A percentile compares a stretch with the other conserved stretches of the same genome.
These are phyloP conservation scores for Mycena haematopus DNA, from an alignment of 768 basidiomycete genomes.

Conservation along the genomic window DNA sequence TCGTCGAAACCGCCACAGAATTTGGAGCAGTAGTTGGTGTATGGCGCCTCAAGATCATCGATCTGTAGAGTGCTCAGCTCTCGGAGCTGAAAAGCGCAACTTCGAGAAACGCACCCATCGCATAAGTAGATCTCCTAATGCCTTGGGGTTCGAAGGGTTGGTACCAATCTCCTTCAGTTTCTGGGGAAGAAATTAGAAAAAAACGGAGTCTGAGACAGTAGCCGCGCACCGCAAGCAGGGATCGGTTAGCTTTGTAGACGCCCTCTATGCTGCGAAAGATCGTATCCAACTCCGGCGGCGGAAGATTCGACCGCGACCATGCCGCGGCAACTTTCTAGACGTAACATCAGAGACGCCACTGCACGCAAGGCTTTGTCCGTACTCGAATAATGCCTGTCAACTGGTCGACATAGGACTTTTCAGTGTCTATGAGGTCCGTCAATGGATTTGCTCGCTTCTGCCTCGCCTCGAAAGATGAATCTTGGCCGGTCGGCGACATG, in stretches of 20 bases:
- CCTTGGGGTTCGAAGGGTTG: constrained; percentile 91
- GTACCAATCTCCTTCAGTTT: constrained; percentile 94
- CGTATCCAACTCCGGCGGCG: constrained; percentile 86
- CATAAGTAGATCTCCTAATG: constrained; percentile 94
- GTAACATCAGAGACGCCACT: constrained; percentile 17
- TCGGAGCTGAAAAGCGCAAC: constrained; percentile 26
- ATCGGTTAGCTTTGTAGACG: constrained; percentile 90
- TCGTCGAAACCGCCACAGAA: constrained; percentile 81
- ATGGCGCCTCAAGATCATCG: constrained; percentile 88
- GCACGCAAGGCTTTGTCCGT: constrained; percentile 37
- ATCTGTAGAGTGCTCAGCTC: constrained; percentile 60
- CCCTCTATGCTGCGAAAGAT: constrained; percentile 96
- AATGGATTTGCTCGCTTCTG: constrained; percentile 81
- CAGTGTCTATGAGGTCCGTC: constrained; percentile 91
- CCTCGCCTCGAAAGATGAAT: constrained; percentile 49
- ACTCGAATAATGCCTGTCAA: constrained; percentile 91
- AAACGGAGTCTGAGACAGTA: constrained; percentile 2
- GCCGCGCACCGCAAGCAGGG: constrained; percentile 69
- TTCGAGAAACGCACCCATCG: constrained; percentile 77
- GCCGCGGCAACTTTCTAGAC: constrained; percentile 94
- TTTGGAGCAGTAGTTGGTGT: constrained; percentile 78
- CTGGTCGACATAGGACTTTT: constrained; percentile 90
- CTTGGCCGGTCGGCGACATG: constrained; percentile 39
- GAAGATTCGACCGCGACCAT: constrained; percentile 95
- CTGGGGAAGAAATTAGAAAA: constrained; percentile 47